phyloP scores from a whole-genome alignment of 2,329 filamentous ascomycete genomes.

The Penicillium sp. region DNA sequence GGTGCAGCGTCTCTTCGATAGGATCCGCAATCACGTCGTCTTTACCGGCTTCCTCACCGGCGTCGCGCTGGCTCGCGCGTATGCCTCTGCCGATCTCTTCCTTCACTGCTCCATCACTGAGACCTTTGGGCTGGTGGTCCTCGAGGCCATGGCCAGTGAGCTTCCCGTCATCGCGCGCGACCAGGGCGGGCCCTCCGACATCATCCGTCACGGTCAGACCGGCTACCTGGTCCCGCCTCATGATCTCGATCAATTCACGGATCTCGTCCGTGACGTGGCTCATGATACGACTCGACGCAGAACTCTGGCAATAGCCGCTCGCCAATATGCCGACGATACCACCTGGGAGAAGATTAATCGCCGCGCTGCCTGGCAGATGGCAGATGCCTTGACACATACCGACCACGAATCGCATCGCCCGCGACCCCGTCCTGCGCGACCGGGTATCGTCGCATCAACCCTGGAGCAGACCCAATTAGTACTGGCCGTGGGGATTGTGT shows the following conservation, averaged over 20 bases:
- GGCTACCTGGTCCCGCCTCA: conserved; percentile 60
- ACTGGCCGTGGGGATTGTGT: conserved; percentile 33
- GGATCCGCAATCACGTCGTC: conserved; percentile 56
- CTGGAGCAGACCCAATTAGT: conserved; percentile 30
- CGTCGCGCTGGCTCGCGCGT: conserved; percentile 60
- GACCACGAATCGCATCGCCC: conserved; percentile 18
- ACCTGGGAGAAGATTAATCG: conserved; percentile 73
- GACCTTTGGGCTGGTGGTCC: conserved; percentile 67
- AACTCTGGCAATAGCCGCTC: conserved; percentile 50
- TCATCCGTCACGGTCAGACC: conserved; percentile 57
- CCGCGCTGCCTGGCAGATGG: conserved; percentile 64
- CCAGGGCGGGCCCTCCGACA: conserved; percentile 67
- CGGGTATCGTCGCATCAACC: conserved; percentile 9
- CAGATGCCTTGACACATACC: conserved; percentile 42
- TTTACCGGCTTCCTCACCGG: conserved; percentile 66
- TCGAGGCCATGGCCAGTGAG: conserved; percentile 69
- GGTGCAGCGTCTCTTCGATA: conserved; percentile 59
- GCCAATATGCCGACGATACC: conserved; percentile 58
- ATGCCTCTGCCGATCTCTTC: conserved; percentile 67
- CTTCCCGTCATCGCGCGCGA: conserved; percentile 67
- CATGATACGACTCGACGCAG: conserved; percentile 46
- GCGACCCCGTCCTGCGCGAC: conserved; percentile 13
- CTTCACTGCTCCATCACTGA: conserved; percentile 69
- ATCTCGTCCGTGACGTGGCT: conserved; percentile 52
- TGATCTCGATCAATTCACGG: conserved; percentile 60